A percentile compares a stretch with the other conserved stretches of the same genome.
phyloP scores from a whole-genome alignment of 2,329 filamentous ascomycete species.

The Lanzia echinophila region DNA sequence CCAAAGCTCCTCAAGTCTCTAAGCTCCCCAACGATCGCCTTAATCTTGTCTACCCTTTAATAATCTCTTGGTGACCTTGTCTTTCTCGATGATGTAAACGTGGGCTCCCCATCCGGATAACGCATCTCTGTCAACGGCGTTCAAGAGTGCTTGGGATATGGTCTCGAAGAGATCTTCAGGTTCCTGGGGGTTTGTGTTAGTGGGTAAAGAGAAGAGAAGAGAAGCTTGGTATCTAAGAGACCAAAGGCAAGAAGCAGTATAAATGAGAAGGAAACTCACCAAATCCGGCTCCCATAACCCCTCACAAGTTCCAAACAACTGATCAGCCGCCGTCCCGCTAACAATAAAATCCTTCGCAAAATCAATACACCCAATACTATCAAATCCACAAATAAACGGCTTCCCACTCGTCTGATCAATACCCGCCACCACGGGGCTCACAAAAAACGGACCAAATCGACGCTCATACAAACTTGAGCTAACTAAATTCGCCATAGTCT shows the following conservation, averaged over 20 bases:
- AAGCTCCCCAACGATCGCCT: conserved; percentile 20
- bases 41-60: conserved; percentile 96
- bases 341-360: conserved; percentile 99
- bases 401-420: conserved; percentile 89
- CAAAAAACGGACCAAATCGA: conserved; percentile 94
- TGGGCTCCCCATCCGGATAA: conserved; percentile 97
- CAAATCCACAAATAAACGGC: conserved; percentile 98
- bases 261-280: conserved; percentile 48
- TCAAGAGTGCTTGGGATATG: conserved; percentile 90
- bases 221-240: neutral
- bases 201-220: neutral
- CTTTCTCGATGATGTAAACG: conserved; percentile 99
- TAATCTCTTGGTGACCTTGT: conserved; percentile 98
- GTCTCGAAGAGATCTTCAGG: conserved; percentile 98
- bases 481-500: conserved; percentile 95
- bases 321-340: conserved; percentile 89
- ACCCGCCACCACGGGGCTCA: conserved; percentile 88
- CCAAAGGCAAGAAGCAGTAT: neutral
- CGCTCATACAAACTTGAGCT: conserved; percentile 86
- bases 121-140: conserved; percentile 93
- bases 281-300: conserved; percentile 96
- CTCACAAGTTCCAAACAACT: conserved; percentile 98
- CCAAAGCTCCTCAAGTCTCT: too few species aligned
- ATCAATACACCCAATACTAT: conserved; percentile 98
- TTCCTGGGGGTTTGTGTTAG: conserved; percentile 43